Conservation (phyloP, 352 stramenopile genomes). For the Phytophthora constricta region DNA sequence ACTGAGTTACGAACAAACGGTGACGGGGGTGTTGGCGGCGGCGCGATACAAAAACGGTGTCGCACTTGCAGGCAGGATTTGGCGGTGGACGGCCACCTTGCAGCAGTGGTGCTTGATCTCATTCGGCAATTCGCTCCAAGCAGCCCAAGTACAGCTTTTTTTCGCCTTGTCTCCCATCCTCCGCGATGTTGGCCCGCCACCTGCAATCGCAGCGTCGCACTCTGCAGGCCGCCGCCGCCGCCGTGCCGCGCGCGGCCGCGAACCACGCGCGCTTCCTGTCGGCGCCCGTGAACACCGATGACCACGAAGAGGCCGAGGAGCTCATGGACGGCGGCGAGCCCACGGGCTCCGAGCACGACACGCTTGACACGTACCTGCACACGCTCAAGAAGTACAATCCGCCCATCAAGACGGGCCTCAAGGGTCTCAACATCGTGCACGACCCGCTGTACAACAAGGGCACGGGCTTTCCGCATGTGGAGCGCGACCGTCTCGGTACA, state of each 20-base stretch:
- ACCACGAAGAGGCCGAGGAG: conserved; percentile 53
- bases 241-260: conserved; percentile 16
- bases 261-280: conserved; percentile 35
- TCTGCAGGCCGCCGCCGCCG: conserved; percentile 20
- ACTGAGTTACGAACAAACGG: too few relatives aligned
- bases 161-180: conserved; percentile 4
- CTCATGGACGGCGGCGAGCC: conserved; percentile 30
- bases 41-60: too few relatives aligned
- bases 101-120: conserved; percentile 16
- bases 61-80: too few relatives aligned
- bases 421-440: conserved; percentile 82
- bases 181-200: conserved; percentile 41
- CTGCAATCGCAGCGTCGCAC: conserved; percentile 33
- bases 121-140: conserved; percentile 32
- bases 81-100: too few relatives aligned
- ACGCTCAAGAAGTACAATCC: conserved; percentile 83
- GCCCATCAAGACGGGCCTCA: conserved; percentile 78
- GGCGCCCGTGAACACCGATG: conserved; percentile 29
- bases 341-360: conserved; percentile 46
- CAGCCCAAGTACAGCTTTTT: conserved; percentile 6
- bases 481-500: conserved; percentile 86
- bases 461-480: conserved; percentile 84
- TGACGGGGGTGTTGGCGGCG: too few relatives aligned
- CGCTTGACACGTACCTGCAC: conserved; percentile 58
- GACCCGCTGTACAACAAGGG: conserved; percentile 91